These are phyloP conservation scores for Orbilia javanica DNA, from an alignment of 2,329 filamentous ascomycete species.

Conservation along the genomic window DNA sequence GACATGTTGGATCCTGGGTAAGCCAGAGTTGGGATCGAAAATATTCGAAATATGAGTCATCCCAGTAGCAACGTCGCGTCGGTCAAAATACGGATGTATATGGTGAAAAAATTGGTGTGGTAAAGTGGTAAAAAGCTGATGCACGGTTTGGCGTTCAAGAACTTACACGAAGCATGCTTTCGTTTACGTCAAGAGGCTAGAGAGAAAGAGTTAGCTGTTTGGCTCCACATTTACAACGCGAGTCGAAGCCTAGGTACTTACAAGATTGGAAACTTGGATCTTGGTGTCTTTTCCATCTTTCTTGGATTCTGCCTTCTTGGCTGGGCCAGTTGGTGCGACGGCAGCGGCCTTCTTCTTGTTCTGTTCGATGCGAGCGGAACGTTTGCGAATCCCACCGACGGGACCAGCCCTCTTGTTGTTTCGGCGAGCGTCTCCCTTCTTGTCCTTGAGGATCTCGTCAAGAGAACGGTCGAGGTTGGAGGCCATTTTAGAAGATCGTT, in stretches of 20 bases:
- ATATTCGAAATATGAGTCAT: slow-evolving; percentile 45
- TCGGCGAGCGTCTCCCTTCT: slow-evolving; percentile 63
- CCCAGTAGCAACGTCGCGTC: slow-evolving; percentile 53
- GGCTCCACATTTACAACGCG: neutral
- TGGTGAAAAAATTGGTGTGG: slow-evolving; percentile 38
- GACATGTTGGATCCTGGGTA: neutral
- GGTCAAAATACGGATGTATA: slow-evolving; percentile 25
- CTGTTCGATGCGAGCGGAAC: slow-evolving; percentile 61
- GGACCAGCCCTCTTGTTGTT: slow-evolving; percentile 70
- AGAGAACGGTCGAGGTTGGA: slow-evolving; percentile 97
- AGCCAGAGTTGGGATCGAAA: slow-evolving; percentile 18
- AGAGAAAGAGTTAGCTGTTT: slow-evolving; percentile 64
- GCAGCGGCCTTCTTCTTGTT: slow-evolving; percentile 61
- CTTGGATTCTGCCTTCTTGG: slow-evolving; percentile 73
- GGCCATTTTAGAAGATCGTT: slow-evolving; percentile 74
- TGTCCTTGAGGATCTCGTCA: slow-evolving; percentile 92
- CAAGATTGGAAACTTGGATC: slow-evolving; percentile 98
- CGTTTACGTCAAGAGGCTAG: slow-evolving; percentile 94
- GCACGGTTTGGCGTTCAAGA: slow-evolving; percentile 64
- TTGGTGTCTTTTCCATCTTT: slow-evolving; percentile 84
- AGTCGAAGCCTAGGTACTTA: slow-evolving; percentile 72
- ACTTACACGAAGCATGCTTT: slow-evolving; percentile 99
- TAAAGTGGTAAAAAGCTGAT: slow-evolving; percentile 46
- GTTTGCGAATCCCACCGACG: slow-evolving; percentile 73
- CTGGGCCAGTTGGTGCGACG: slow-evolving; percentile 70